These are phyloP conservation scores for Dactylella cylindrospora DNA, from an alignment of 2,329 filamentous ascomycete genomes.

Conservation along the genomic window DNA sequence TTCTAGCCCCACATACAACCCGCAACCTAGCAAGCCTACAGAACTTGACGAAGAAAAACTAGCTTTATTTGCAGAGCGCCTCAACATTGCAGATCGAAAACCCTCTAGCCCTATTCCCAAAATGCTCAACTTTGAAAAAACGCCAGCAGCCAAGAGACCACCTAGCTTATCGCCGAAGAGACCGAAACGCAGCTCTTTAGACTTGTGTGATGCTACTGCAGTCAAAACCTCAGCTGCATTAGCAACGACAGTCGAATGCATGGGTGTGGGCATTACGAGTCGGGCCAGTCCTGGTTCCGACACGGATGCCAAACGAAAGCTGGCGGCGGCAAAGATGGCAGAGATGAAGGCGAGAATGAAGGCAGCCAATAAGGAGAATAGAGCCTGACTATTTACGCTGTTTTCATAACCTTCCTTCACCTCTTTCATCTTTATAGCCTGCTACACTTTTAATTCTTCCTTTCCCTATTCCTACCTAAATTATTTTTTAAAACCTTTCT, in stretches of 20 bases:
- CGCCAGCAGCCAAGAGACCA: constrained; percentile 18
- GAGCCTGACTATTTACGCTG: constrained; percentile 1
- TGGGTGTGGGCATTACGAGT: constrained; percentile 23
- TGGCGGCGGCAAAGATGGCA: constrained; percentile 35
- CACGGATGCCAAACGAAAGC: constrained; percentile 29
- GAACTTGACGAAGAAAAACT: constrained; percentile 27
- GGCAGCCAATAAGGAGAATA: constrained; percentile 30
- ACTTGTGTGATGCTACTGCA: constrained; percentile 7
- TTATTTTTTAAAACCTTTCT: neutral
- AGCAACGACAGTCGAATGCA: constrained; percentile 18
- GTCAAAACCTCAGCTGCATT: constrained; percentile 33
- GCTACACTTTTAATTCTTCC: neutral
- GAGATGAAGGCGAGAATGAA: constrained; percentile 43
- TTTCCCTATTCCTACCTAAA: neutral
- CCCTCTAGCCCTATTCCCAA: constrained; percentile 35
- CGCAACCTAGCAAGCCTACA: constrained; percentile 5
- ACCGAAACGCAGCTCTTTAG: constrained; percentile 14
- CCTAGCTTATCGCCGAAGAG: constrained; percentile 32
- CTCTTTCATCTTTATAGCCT: neutral
- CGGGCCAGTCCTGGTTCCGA: constrained; percentile 22
- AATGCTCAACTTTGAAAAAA: constrained; percentile 39
- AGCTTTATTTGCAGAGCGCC: too few species aligned
- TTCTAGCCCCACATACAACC: constrained; percentile 15
- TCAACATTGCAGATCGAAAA: too few species aligned
- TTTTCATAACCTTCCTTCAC: neutral